These are phyloP conservation scores for Pulveroboletus frians DNA, from an alignment of 768 basidiomycete genomes.

Conservation along the genomic window DNA sequence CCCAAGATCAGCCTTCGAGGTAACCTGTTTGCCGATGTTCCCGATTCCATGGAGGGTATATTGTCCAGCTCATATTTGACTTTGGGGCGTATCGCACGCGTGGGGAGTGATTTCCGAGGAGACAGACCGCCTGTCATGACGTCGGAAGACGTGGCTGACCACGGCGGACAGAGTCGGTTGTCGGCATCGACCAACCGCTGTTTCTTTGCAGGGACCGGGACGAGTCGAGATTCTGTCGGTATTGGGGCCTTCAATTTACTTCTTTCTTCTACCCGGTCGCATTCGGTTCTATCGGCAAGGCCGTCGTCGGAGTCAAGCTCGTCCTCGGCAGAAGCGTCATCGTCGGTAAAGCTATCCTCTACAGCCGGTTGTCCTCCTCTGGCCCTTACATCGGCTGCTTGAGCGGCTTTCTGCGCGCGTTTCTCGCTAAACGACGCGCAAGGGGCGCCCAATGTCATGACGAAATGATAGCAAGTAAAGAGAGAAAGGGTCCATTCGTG, in stretches of 20 bases:
- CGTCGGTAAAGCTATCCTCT: conserved; percentile 30
- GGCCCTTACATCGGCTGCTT: conserved; percentile 44
- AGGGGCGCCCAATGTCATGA: neutral
- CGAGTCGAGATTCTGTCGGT: conserved; percentile 15
- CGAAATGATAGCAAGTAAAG: conserved; percentile 1
- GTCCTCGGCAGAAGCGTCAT: conserved; percentile 30
- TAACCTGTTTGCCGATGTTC: conserved; percentile 16
- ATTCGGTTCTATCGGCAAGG: conserved; percentile 19
- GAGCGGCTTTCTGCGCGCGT: conserved; percentile 50
- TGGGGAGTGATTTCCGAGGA: conserved; percentile 20
- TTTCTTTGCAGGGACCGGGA: conserved; percentile 23
- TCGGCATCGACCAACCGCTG: conserved; percentile 16
- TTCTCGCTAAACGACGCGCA: conserved; percentile 40
- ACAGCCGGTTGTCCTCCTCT: conserved; percentile 23
- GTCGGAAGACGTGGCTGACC: conserved; percentile 20
- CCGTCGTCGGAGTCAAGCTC: conserved; percentile 37
- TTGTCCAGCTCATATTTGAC: conserved; percentile 22
- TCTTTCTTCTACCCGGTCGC: conserved; percentile 19
- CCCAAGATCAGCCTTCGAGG: conserved; percentile 25
- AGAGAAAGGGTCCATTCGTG: conserved; percentile 2
- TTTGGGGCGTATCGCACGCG: conserved; percentile 27
- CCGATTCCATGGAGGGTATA: conserved; percentile 13
- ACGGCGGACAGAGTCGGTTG: conserved; percentile 18
- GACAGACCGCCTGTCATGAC: conserved; percentile 1
- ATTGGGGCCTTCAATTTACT: conserved; percentile 22